Base-by-base conservation (phyloP, 768 basidiomycete species). In the Naganishia vaughanmartiniae region DNA sequence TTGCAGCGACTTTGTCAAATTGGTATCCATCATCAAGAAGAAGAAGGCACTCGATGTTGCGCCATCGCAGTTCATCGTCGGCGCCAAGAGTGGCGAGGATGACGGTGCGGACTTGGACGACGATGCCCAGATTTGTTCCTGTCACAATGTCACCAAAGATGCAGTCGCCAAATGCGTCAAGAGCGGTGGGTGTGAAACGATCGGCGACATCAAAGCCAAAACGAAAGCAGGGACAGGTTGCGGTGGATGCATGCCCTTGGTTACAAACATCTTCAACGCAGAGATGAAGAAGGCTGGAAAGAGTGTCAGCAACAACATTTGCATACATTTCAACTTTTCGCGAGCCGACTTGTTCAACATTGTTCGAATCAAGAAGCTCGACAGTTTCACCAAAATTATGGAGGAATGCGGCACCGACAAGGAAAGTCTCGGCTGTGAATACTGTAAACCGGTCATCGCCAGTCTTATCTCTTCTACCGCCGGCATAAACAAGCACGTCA, bases 181-280 rank as follows among this genome's bases (percentile, higher is more conserved):
- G 74, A 81, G 82, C 0, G 88, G 87, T 1, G 76, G 81, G 0
- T 76, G 74, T 26, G 84, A 84, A 56, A 83, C 79, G 9, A 75
- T 90, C n/a, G 82, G 76, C 4, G 85, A 84, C 54, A 79, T 90
- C 73, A 90, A 89, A 78, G 73, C 79, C 33, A 86, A 86, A 78
- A 90, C 89, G 7, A 91, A 90, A 78, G 86, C 84, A 7, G 88
- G 88, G 4, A 87, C 87, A 0, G 89, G 89, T 1, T 90, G 89
- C 72, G 89, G 89, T 53, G 90, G 89, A 54, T 90, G 89, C 75
- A 81, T 89, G 68, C 89, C 89, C 4, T 81, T 89, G 51, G 82
- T 85, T 24, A 84, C 83, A 30, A 82, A 73, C 45, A 77, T 78
- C 73, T 77, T 76, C 75, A 83, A 88, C 79, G 81, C 84, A 3